Evolutionary conservation across 2,329 filamentous ascomycete genomes (phyloP).

Genomic region (Aulographum hederae): DNA sequence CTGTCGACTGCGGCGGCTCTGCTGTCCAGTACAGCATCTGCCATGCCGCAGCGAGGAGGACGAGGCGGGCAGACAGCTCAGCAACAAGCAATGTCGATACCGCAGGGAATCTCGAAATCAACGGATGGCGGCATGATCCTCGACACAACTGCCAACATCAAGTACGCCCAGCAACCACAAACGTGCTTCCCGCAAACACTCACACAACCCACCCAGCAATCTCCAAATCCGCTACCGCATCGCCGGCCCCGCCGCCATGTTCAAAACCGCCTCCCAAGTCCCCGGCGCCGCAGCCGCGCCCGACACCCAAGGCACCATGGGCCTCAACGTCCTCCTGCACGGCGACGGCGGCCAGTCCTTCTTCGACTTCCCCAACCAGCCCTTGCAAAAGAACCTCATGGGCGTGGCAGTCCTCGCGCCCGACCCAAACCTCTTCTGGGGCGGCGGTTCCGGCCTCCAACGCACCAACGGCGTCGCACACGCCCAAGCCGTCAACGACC

Average conservation of each 20-base stretch:
- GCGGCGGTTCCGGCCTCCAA: slow-evolving; percentile 31
- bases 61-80: too few species aligned
- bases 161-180: background rate
- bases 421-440: slow-evolving; percentile 38
- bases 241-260: slow-evolving; percentile 34
- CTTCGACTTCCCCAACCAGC: slow-evolving; percentile 39
- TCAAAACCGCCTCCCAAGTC: slow-evolving; percentile 31
- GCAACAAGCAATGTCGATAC: too few species aligned
- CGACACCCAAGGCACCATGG: slow-evolving; percentile 18
- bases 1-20: too few species aligned
- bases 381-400: slow-evolving; percentile 30
- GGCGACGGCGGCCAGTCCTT: slow-evolving; percentile 42
- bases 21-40: too few species aligned
- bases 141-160: too few species aligned
- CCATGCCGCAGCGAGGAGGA: too few species aligned
- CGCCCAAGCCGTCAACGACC: slow-evolving; percentile 35
- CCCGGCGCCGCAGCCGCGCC: slow-evolving; percentile 23
- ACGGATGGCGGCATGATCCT: too few species aligned
- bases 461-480: slow-evolving; percentile 38
- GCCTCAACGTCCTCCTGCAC: slow-evolving; percentile 39
- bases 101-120: too few species aligned
- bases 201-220: slow-evolving; percentile 17
- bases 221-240: slow-evolving; percentile 38
- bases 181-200: background rate
- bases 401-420: slow-evolving; percentile 37